These are phyloP conservation scores for Colletotrichum lindemuthianum DNA, from an alignment of 2,329 filamentous ascomycete genomes.

Conservation along the genomic window DNA sequence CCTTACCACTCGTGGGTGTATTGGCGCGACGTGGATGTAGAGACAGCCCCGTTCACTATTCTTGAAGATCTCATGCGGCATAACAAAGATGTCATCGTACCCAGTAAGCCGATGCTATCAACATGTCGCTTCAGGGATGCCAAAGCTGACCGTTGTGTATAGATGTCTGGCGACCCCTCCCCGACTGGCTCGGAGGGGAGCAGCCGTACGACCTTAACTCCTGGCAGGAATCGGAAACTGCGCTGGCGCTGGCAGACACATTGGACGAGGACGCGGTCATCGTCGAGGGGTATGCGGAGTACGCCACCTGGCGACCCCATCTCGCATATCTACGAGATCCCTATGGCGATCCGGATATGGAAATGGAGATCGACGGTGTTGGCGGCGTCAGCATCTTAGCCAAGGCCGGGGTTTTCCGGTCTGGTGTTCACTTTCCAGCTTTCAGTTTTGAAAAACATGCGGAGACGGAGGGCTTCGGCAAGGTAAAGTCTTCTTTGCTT, in stretches of 20 bases:
- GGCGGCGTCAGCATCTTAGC: slow-evolving; percentile 97
- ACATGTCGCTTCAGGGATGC: too few species aligned
- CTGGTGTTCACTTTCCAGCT: slow-evolving; percentile 95
- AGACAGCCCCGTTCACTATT: slow-evolving; percentile 96
- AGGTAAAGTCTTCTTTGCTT: slow-evolving; percentile 66
- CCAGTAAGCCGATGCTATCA: slow-evolving; percentile 74
- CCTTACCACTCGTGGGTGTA: slow-evolving; percentile 99
- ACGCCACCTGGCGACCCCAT: slow-evolving; percentile 97
- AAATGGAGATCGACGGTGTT: slow-evolving; percentile 99
- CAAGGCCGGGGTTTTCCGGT: slow-evolving; percentile 94
- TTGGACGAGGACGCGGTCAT: slow-evolving; percentile 98
- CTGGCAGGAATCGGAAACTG: slow-evolving; percentile 99
- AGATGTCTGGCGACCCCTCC: slow-evolving; percentile 98
- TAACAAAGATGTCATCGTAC: slow-evolving; percentile 98
- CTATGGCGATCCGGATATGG: slow-evolving; percentile 97
- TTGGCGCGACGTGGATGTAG: slow-evolving; percentile 98
- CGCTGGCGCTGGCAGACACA: slow-evolving; percentile 90
- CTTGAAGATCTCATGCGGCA: slow-evolving; percentile 98
- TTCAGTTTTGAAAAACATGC: slow-evolving; percentile 99
- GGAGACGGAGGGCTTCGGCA: slow-evolving; percentile 98
- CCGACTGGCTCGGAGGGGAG: slow-evolving; percentile 98
- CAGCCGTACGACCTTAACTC: slow-evolving; percentile 99
- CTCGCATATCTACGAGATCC: slow-evolving; percentile 96
- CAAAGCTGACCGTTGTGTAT: slow-evolving; percentile 50
- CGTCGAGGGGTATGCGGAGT: slow-evolving; percentile 98